Evolutionary conservation across 495 filamentous ascomycete genomes (phyloP), one percentile per base, ranked within the genome.

Genomic region (Chaetomium cochliodes): DNA sequence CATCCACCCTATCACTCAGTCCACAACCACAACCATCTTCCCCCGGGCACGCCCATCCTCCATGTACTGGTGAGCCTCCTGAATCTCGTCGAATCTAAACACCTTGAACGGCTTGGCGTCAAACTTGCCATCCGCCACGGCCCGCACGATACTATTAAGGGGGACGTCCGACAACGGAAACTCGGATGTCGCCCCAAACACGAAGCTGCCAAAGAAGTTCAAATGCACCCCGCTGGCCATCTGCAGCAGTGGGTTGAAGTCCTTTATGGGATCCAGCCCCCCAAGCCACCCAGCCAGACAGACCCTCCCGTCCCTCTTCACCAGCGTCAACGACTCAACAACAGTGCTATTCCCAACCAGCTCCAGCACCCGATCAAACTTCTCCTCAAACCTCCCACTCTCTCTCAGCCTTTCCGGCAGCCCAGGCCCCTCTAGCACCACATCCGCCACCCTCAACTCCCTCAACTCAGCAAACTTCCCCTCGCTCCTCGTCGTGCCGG

Each of bases 41-140:
- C 53, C 53, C 7, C 26, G 18, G 0, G 51, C 51, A 13, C 33
- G 33, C 6, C 33, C 30, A 28, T 56, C 53, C 7, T 56, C 33
- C 28, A 41, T 56, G 5, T 56, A 56, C 53, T 18, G 18, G 39
- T 56, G n/a, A 6, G 53, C n/a, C 30, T 41, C 53, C 53, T 56
- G 33, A 9, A 56, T 54, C 26, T 54, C 51, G 51, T 54, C 51
- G 30, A 54, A 54, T 26, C 25, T 54, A 23, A 37, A 41, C 30
- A 56, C 53, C 53, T 41, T 56, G 33, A 56, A 54, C 26, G 51
- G 51, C 51, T 54, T 54, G 15, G 51, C 51, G 18, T 33, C 26
- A 9, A 54, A 54, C 13, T 33, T 54, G 16, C 51, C 51, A 9
- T 54, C 51, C 13, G 51, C 26, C 12, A 54, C 25, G 4, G 25